Evolutionary conservation across 495 filamentous ascomycete genomes (phyloP), one percentile per base, ranked within the genome.

Genomic region (Xylaria bambusicola): DNA sequence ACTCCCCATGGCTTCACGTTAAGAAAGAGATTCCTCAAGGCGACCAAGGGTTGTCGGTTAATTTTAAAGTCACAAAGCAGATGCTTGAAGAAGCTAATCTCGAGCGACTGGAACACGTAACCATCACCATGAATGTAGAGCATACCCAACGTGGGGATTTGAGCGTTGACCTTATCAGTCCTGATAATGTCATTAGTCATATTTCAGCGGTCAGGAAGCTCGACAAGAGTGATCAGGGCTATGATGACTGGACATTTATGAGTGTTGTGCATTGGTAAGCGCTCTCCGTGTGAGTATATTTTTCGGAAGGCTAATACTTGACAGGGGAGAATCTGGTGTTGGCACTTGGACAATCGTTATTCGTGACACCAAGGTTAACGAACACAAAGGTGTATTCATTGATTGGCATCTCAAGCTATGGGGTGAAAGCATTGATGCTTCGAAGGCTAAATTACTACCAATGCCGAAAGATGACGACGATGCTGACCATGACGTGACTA

Each of bases 241-340:
- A 98, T 67, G 78, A 85, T 36, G 91, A 98, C 75, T 98, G 94
- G 94, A 97, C 94, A 1, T 98, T 98, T 63, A 98, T 98, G 94
- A 91, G 85, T 58, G 95, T 98, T 48, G 92, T 86, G 66, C 95
- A 98, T 71, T 98, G 92, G 91, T 94, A 82, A 73, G 87, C 73
- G n/a, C 58, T 18, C 12, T 15, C 9, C 23, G 23, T 12, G 35
- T 17, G 41, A 2, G 26, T 56, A 63, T 71, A 65, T 68, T 41
- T 46, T 56, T 40, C 48, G n/a, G 51, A 54, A 23, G n/a, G 45
- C 66, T 71, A 71, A 71, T 17, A 26, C 13, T 44, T 12, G 17
- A 2, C 56, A 94, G 91, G 91, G 95, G 93, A 49, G 94, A 98
- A 76, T 82, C 84, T 46, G 91, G 92, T 44, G 71, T 91, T 58